Evolutionary conservation across 2,329 filamentous ascomycete genomes (phyloP).

Genomic region (Colletotrichum sp.): DNA sequence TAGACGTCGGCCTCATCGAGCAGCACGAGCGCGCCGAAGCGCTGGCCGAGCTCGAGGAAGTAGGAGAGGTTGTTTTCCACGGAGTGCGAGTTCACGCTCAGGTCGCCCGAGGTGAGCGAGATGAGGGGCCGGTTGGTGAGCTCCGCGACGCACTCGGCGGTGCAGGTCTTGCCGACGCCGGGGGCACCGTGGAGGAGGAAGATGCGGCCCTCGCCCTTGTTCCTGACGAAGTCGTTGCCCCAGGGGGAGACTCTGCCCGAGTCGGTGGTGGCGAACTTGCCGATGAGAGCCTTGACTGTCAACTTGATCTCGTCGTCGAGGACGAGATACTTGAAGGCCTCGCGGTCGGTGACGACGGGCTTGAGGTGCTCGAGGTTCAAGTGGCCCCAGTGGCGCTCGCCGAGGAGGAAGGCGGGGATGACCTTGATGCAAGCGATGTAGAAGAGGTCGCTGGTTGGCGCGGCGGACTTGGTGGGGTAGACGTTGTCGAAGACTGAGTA

Average conservation of each 20-base stretch:
- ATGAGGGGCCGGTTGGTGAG: conserved; percentile 55
- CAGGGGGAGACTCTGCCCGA: conserved; percentile 47
- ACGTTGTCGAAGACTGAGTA: conserved; percentile 47
- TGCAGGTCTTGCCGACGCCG: conserved; percentile 64
- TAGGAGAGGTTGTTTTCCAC: conserved; percentile 51
- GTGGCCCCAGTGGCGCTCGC: conserved; percentile 49
- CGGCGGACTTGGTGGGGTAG: conserved; percentile 36
- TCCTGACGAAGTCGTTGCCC: conserved; percentile 37
- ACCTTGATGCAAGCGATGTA: conserved; percentile 46
- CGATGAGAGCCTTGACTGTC: conserved; percentile 52
- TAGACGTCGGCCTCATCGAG: conserved; percentile 68
- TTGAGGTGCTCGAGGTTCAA: conserved; percentile 43
- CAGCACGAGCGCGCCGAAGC: conserved; percentile 57
- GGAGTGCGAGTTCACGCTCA: conserved; percentile 40
- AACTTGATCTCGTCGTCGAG: conserved; percentile 53
- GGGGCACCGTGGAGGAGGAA: conserved; percentile 58
- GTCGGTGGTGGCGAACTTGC: conserved; percentile 46
- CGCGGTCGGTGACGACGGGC: conserved; percentile 46
- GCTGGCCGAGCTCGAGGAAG: conserved; percentile 53
- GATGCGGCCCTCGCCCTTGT: conserved; percentile 53
- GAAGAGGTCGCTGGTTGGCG: conserved; percentile 48
- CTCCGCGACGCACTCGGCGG: conserved; percentile 60
- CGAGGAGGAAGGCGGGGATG: conserved; percentile 52
- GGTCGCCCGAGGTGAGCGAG: conserved; percentile 54
- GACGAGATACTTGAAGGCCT: conserved; percentile 56